Conservation (phyloP, 108 stramenopile genomes). For the Pseudonitzschia multiseries region DNA sequence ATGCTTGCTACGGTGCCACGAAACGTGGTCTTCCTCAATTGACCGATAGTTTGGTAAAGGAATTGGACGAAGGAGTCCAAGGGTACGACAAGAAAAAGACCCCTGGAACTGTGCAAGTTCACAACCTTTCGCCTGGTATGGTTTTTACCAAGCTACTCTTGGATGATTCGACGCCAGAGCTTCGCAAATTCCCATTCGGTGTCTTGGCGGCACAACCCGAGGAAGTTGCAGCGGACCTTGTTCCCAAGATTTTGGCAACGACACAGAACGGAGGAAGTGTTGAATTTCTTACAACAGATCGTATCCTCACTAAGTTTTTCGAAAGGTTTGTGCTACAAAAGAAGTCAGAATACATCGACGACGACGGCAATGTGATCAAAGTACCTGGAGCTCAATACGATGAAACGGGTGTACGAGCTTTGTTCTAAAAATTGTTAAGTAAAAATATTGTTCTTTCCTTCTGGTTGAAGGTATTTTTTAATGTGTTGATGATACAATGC, state of each 20-base stretch:
- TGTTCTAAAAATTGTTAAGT: constrained; percentile 54
- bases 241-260: constrained; percentile 82
- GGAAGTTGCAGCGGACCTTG: constrained; percentile 88
- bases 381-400: constrained; percentile 86
- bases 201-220: constrained; percentile 90
- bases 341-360: constrained; percentile 91
- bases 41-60: constrained; percentile 81
- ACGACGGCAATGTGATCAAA: constrained; percentile 91
- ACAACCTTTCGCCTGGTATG: constrained; percentile 89
- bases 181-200: constrained; percentile 91
- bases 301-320: constrained; percentile 88
- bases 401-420: constrained; percentile 73
- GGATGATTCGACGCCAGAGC: constrained; percentile 89
- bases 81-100: constrained; percentile 79
- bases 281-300: constrained; percentile 87
- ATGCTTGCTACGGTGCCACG: constrained; percentile 90
- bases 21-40: constrained; percentile 91
- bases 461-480: no score
- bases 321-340: constrained; percentile 84
- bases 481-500: no score
- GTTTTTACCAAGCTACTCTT: constrained; percentile 89
- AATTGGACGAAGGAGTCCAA: constrained; percentile 87
- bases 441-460: background rate
- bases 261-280: constrained; percentile 70
- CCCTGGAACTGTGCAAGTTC: constrained; percentile 78